These are phyloP conservation scores for Alternaria sp. DNA, from an alignment of 2,329 filamentous ascomycete species.

Conservation along the genomic window DNA sequence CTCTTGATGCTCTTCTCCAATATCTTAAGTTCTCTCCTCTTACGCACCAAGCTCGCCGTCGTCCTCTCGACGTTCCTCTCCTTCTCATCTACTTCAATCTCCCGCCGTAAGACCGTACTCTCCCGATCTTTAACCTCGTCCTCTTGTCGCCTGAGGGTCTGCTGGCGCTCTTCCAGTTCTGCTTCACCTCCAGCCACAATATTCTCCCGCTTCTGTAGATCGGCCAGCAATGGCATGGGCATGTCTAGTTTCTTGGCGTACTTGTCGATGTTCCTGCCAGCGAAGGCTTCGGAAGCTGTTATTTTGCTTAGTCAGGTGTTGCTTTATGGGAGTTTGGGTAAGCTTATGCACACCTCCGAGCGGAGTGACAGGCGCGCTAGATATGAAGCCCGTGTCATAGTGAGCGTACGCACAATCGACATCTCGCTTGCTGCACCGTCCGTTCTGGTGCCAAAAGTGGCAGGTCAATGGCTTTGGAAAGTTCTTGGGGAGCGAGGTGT, in stretches of 20 bases:
- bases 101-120: not conserved
- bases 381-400: conserved; percentile 1
- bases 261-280: not conserved
- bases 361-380: not conserved
- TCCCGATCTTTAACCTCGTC: not conserved
- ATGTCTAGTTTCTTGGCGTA: not conserved
- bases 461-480: conserved; percentile 15
- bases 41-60: not conserved
- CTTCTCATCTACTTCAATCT: not conserved
- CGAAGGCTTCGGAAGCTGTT: not conserved
- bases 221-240: too few species aligned
- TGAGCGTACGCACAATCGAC: conserved; percentile 15
- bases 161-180: not conserved
- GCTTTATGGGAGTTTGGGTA: not conserved
- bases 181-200: not conserved
- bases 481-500: conserved; percentile 13
- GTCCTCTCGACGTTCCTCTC: not conserved
- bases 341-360: not conserved
- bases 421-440: conserved; percentile 13
- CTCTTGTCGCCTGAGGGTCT: not conserved
- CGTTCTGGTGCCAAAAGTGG: conserved; percentile 20
- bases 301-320: not conserved
- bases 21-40: not conserved
- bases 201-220: not conserved
- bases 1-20: not conserved